phyloP scores from a whole-genome alignment of 352 stramenopile genomes.

The Globisporangium parvum region DNA sequence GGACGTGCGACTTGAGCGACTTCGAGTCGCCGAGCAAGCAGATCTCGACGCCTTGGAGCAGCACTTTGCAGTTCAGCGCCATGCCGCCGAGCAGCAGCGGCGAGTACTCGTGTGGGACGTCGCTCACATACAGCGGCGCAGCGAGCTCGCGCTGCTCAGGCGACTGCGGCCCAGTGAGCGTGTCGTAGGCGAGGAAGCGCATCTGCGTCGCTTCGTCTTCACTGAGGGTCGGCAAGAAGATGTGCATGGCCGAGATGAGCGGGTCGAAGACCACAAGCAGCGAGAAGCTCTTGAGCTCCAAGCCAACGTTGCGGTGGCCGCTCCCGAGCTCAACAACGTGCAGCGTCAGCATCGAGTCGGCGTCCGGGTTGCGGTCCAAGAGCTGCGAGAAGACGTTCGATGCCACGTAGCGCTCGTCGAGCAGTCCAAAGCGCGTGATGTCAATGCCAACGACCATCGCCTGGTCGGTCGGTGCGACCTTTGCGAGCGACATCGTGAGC shows the following conservation, averaged over 20 bases:
- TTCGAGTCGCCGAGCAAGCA: conserved; percentile 76
- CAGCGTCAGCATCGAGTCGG: conserved; percentile 46
- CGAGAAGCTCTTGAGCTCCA: conserved; percentile 57
- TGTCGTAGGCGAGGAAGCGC: conserved; percentile 57
- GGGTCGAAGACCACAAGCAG: conserved; percentile 76
- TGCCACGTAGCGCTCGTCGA: conserved; percentile 54
- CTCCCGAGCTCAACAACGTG: conserved; percentile 39
- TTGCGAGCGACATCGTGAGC: conserved; percentile 43
- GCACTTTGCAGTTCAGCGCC: conserved; percentile 42
- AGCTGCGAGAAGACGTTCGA: conserved; percentile 74
- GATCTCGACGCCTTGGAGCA: conserved; percentile 56
- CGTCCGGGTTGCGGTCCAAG: conserved; percentile 68
- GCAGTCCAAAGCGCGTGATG: conserved; percentile 55
- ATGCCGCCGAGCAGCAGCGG: conserved; percentile 57
- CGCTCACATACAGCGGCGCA: conserved; percentile 39
- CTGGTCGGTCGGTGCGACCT: conserved; percentile 23
- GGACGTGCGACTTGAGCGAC: conserved; percentile 62
- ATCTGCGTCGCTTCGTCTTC: conserved; percentile 74
- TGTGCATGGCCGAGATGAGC: conserved; percentile 42
- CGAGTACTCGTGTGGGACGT: conserved; percentile 63
- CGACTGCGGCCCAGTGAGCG: conserved; percentile 32
- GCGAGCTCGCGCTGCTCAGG: conserved; percentile 47
- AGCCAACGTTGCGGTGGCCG: conserved; percentile 44
- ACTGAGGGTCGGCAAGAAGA: conserved; percentile 52
- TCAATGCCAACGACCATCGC: conserved; percentile 43